Evolutionary conservation across 2,329 filamentous ascomycete species (phyloP).

Genomic region (Cordyceps javanica): DNA sequence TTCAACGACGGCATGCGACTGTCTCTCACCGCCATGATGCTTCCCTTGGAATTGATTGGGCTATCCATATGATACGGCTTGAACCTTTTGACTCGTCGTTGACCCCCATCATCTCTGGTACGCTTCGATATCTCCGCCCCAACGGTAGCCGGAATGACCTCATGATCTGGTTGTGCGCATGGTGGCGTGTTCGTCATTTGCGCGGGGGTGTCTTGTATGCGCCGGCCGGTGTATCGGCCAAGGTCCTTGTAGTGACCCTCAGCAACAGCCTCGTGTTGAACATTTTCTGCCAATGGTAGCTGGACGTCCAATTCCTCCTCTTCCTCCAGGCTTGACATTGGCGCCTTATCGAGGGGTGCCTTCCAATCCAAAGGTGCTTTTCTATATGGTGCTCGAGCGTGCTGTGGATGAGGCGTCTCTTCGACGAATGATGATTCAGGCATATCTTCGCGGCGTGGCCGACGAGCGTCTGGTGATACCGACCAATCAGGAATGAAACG

Average conservation of each 20-base stretch:
- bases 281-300: slow-evolving; percentile 24
- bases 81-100: slow-evolving; percentile 14
- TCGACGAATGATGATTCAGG: slow-evolving; percentile 18
- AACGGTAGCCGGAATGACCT: slow-evolving; percentile 15
- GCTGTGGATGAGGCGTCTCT: slow-evolving; percentile 20
- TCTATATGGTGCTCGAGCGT: background rate
- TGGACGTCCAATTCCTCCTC: slow-evolving; percentile 34
- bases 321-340: slow-evolving; percentile 9
- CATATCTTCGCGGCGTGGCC: background rate
- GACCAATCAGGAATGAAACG: slow-evolving; percentile 19
- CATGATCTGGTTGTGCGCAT: slow-evolving; percentile 19
- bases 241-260: background rate
- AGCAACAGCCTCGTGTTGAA: background rate
- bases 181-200: slow-evolving; percentile 17
- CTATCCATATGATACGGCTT: slow-evolving; percentile 21
- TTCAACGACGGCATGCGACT: slow-evolving; percentile 21
- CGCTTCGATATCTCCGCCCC: background rate
- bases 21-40: background rate
- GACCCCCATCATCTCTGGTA: background rate
- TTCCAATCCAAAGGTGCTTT: background rate
- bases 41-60: slow-evolving; percentile 13
- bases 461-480: slow-evolving; percentile 15
- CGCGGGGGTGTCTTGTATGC: background rate
- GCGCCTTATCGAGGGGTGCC: background rate
- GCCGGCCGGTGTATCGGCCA: background rate